A percentile compares a stretch with the other conserved stretches of the same genome.
These are phyloP conservation scores for Xylaria flabelliformis DNA, from an alignment of 495 filamentous ascomycete genomes.

Conservation along the genomic window DNA sequence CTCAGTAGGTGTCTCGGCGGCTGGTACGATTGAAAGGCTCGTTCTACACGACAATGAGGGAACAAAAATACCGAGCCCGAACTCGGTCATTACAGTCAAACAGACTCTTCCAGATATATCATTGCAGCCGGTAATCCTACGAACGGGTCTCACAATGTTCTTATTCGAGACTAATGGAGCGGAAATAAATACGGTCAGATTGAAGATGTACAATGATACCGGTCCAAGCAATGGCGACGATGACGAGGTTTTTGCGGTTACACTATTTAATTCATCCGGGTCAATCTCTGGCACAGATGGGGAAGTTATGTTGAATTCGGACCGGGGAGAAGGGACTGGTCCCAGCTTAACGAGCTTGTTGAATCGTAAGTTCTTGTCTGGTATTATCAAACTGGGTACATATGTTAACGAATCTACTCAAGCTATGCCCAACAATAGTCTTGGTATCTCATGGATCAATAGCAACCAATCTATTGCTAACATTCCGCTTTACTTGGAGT, in stretches of 20 bases:
- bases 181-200: not conserved
- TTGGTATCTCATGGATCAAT: not conserved
- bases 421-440: not conserved
- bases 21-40: not conserved
- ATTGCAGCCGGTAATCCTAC: not conserved
- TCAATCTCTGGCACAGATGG: not conserved
- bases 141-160: not conserved
- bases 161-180: conserved; percentile 18
- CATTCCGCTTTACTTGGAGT: conserved; percentile 14
- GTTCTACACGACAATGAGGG: no score
- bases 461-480: not conserved
- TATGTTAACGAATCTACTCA: not conserved
- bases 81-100: not conserved
- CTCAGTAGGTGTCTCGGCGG: conserved; percentile 22
- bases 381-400: not conserved
- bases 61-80: not conserved
- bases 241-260: not conserved
- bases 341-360: not conserved
- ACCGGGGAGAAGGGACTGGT: not conserved
- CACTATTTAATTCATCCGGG: not conserved
- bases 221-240: not conserved
- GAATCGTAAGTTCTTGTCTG: not conserved
- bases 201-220: not conserved
- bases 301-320: not conserved
- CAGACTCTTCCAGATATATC: not conserved